Evolutionary conservation across 2,329 filamentous ascomycete genomes (phyloP).

Genomic region (Penicillium paneum): DNA sequence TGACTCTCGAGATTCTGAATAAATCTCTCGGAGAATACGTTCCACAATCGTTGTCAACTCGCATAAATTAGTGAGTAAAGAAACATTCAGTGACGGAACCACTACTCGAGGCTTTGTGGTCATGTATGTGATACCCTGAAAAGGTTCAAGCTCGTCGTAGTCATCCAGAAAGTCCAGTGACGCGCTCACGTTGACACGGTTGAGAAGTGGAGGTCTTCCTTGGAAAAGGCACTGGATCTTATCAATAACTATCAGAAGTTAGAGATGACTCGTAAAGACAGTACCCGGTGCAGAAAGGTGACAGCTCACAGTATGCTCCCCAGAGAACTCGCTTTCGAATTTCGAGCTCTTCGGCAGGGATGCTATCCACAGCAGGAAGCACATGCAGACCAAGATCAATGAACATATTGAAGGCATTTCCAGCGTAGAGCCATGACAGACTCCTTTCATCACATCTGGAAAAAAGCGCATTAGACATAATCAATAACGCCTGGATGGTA

Average conservation of each 20-base stretch:
- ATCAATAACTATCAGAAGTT: slow-evolving; percentile 34
- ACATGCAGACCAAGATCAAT: slow-evolving; percentile 53
- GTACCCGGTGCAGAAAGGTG: background rate
- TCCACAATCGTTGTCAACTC: slow-evolving; percentile 36
- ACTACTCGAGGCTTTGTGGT: slow-evolving; percentile 1
- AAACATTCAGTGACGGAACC: slow-evolving; percentile 22
- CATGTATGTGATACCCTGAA: slow-evolving; percentile 43
- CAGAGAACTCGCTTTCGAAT: slow-evolving; percentile 47
- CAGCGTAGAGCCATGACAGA: slow-evolving; percentile 53
- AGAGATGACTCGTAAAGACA: background rate
- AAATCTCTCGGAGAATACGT: slow-evolving; percentile 33
- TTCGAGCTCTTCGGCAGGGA: slow-evolving; percentile 48
- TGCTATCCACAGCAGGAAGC: slow-evolving; percentile 33
- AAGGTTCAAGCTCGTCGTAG: slow-evolving; percentile 49
- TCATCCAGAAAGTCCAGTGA: slow-evolving; percentile 39
- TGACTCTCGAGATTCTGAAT: slow-evolving; percentile 25
- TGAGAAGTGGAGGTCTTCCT: slow-evolving; percentile 48
- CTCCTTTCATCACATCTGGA: slow-evolving; percentile 52
- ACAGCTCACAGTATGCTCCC: slow-evolving; percentile 40
- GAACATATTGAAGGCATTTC: slow-evolving; percentile 53
- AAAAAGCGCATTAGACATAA: slow-evolving; percentile 53
- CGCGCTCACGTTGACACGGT: slow-evolving; percentile 47
- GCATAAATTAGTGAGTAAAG: slow-evolving; percentile 30
- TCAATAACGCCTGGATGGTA: slow-evolving; percentile 53
- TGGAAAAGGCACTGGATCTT: slow-evolving; percentile 56